These are phyloP conservation scores for Penicillium aurantiogriseum DNA, from an alignment of 2,329 filamentous ascomycete species.

Conservation along the genomic window DNA sequence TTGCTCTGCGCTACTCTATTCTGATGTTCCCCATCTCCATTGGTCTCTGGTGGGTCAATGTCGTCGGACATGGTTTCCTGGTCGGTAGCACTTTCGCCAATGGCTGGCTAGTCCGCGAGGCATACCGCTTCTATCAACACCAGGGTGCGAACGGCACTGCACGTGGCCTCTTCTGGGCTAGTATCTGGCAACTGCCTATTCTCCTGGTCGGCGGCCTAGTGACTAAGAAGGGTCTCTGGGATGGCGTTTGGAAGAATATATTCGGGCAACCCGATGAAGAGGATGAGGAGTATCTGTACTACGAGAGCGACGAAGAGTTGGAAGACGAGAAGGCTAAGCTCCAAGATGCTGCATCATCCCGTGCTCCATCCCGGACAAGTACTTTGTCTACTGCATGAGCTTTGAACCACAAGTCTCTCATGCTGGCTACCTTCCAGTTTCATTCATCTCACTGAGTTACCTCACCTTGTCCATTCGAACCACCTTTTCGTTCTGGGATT, in stretches of 20 bases:
- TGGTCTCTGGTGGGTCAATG: slow-evolving; percentile 71
- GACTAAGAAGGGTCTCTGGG: slow-evolving; percentile 92
- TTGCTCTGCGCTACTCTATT: slow-evolving; percentile 82
- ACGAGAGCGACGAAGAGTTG: slow-evolving; percentile 52
- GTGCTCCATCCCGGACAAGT: slow-evolving; percentile 5
- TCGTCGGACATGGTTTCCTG: slow-evolving; percentile 85
- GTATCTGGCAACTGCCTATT: slow-evolving; percentile 90
- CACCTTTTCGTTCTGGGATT: slow-evolving; percentile 9
- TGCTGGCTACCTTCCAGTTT: background rate
- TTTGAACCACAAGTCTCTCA: background rate
- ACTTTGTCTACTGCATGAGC: slow-evolving; percentile 21
- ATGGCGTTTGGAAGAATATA: slow-evolving; percentile 70
- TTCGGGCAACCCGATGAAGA: slow-evolving; percentile 60
- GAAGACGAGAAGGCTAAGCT: slow-evolving; percentile 5
- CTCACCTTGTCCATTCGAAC: background rate
- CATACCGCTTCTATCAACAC: slow-evolving; percentile 74
- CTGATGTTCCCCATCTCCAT: slow-evolving; percentile 83
- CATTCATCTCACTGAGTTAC: background rate
- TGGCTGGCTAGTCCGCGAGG: slow-evolving; percentile 77
- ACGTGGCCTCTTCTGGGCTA: slow-evolving; percentile 89
- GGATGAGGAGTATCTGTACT: slow-evolving; percentile 54
- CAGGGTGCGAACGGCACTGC: slow-evolving; percentile 79
- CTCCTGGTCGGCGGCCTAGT: slow-evolving; percentile 86
- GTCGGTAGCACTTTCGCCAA: slow-evolving; percentile 79
- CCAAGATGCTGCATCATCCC: background rate